Evolutionary conservation across 78 protist species (phyloP).

Genomic region (Dictyostelium purpureum): DNA sequence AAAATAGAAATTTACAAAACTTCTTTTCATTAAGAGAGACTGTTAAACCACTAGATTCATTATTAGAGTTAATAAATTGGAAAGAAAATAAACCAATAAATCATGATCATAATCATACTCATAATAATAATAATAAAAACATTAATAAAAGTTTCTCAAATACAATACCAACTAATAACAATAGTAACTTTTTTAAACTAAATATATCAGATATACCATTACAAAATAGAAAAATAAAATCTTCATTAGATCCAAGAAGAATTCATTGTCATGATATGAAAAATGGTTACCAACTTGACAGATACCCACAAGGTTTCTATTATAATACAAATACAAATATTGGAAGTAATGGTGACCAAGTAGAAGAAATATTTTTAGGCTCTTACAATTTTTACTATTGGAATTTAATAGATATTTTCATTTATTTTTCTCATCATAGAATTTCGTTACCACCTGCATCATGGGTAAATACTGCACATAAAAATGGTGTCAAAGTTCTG

Average conservation of each 20-base stretch:
- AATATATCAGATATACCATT: not conserved
- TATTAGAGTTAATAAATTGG: not conserved
- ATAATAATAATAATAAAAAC: not conserved
- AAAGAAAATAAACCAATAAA: not conserved
- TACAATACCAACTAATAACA: no score
- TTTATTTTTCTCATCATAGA: constrained; percentile 90
- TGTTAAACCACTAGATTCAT: not conserved
- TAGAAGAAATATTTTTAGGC: no score
- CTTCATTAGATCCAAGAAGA: not conserved
- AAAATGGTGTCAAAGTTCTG: constrained; percentile 71
- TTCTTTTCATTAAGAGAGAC: not conserved
- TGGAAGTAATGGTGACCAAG: not conserved
- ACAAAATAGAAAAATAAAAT: not conserved
- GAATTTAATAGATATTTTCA: constrained; percentile 84
- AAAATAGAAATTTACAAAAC: not conserved
- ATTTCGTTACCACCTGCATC: constrained; percentile 90
- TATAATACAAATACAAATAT: no score
- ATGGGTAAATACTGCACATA: constrained; percentile 85
- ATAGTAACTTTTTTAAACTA: no score
- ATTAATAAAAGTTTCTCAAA: no score
- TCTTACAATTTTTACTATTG: constrained; percentile 34
- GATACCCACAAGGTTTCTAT: not conserved
- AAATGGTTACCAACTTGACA: not conserved
- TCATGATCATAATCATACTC: not conserved
- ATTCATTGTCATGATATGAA: constrained; percentile 6